Evolutionary conservation across 129 eudicot species (phyloP).

Genomic region (Artemisia annua): DNA sequence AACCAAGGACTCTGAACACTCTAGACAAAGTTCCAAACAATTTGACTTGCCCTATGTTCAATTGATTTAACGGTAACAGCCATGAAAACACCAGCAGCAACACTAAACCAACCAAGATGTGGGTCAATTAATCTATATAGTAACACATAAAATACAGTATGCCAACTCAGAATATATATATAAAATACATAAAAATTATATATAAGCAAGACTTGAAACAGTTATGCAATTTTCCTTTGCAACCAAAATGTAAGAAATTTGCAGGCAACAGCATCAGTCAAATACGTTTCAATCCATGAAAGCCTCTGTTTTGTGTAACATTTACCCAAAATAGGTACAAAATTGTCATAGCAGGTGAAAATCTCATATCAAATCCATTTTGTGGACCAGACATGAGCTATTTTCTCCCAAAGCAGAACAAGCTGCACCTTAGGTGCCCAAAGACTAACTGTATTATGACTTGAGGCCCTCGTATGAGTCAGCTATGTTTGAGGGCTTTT

Average conservation of each 20-base stretch:
- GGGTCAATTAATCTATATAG: no score
- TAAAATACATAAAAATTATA: no score
- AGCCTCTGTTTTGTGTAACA: background rate
- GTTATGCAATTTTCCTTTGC: background rate
- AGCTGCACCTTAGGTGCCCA: background rate
- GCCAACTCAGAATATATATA: background rate
- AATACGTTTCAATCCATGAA: background rate
- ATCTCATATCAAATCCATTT: background rate
- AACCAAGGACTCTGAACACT: no score
- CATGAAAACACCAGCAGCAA: no score
- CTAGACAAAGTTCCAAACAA: no score
- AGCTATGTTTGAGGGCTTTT: background rate
- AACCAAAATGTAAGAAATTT: background rate
- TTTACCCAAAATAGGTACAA: background rate
- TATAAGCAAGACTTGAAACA: background rate
- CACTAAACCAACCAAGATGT: no score
- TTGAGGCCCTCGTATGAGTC: background rate
- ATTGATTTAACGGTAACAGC: no score
- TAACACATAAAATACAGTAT: background rate
- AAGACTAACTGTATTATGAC: background rate
- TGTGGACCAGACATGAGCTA: no score
- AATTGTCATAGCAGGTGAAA: background rate
- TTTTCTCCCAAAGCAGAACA: no score
- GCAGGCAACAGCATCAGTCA: background rate
- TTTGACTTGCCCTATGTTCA: no score